Percentiles rank a stretch among this genome's conserved stretches.
Evolutionary conservation across 495 filamentous ascomycete genomes (phyloP).

Genomic region (Aspergillus haitiensis): DNA sequence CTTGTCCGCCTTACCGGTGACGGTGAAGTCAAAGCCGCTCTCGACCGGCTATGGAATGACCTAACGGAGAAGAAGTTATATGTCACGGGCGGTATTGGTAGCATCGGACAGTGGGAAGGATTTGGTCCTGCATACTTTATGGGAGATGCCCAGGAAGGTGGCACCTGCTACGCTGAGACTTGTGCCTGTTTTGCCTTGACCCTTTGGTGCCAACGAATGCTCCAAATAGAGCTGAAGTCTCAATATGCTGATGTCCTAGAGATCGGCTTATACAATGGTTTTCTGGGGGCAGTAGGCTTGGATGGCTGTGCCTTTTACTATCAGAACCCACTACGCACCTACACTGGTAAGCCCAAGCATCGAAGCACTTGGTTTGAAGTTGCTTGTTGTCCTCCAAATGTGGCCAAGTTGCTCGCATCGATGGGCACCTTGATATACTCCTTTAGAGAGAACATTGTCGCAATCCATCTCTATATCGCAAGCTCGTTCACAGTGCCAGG

Average conservation of each 20-base stretch:
- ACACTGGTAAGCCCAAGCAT: constrained; percentile 7
- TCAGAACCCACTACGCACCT: constrained; percentile 10
- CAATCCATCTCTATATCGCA: constrained; percentile 14
- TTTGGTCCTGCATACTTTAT: constrained; percentile 62
- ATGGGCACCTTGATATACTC: constrained; percentile 15
- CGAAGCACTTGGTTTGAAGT: constrained; percentile 16
- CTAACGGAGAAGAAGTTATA: constrained; percentile 61
- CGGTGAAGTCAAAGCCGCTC: constrained; percentile 27
- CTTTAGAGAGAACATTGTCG: constrained; percentile 10
- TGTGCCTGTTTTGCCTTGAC: constrained; percentile 62
- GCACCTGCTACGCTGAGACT: constrained; percentile 59
- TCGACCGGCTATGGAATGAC: constrained; percentile 54
- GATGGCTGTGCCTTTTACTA: constrained; percentile 25
- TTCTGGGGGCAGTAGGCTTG: constrained; percentile 52
- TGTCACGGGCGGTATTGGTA: constrained; percentile 60
- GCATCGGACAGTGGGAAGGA: constrained; percentile 60
- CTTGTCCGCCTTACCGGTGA: constrained; percentile 30
- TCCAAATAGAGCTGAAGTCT: constrained; percentile 52
- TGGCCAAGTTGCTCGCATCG: constrained; percentile 10
- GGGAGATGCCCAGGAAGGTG: constrained; percentile 57
- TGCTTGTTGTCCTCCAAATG: constrained; percentile 18
- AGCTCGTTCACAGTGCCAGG: constrained; percentile 10
- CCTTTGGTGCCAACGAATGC: constrained; percentile 55
- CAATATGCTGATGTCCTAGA: constrained; percentile 61
- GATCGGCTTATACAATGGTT: constrained; percentile 59